Percentiles rank a stretch among this genome's conserved stretches.
Evolutionary conservation across 306 rosid species (phyloP).

Genomic region (Pterocarpus macrocarpus): DNA sequence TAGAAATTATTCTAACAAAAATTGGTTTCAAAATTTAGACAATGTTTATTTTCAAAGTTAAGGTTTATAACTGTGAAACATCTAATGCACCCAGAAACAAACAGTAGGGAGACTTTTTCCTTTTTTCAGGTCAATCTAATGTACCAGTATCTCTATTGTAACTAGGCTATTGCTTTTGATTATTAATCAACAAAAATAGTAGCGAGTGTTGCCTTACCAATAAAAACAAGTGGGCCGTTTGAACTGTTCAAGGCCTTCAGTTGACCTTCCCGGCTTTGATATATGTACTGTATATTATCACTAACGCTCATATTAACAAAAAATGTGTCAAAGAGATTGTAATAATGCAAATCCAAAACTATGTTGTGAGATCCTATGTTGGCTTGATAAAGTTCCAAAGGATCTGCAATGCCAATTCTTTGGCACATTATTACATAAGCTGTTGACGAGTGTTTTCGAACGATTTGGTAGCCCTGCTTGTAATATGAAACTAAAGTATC

Average conservation of each 20-base stretch:
- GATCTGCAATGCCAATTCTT: constrained; percentile 90
- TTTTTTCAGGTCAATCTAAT: no score
- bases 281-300: constrained; percentile 78
- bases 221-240: constrained; percentile 80
- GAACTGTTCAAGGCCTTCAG: constrained; percentile 70
- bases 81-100: constrained; percentile 14
- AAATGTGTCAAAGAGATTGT: constrained; percentile 79
- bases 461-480: constrained; percentile 82
- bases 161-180: no score
- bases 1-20: no score
- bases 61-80: constrained; percentile 10
- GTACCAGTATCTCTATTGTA: no score
- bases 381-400: constrained; percentile 83
- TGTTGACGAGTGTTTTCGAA: constrained; percentile 74
- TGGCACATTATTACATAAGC: constrained; percentile 91
- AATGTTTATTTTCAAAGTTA: neutral
- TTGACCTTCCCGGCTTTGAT: constrained; percentile 75
- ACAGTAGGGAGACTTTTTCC: neutral
- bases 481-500: constrained; percentile 74
- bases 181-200: neutral
- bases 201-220: constrained; percentile 58
- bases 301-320: constrained; percentile 73
- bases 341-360: constrained; percentile 57
- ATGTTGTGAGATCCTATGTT: constrained; percentile 55
- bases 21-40: neutral